Base-by-base conservation (phyloP, 2,329 filamentous ascomycete genomes). In the Ophiocordyceps australis region DNA sequence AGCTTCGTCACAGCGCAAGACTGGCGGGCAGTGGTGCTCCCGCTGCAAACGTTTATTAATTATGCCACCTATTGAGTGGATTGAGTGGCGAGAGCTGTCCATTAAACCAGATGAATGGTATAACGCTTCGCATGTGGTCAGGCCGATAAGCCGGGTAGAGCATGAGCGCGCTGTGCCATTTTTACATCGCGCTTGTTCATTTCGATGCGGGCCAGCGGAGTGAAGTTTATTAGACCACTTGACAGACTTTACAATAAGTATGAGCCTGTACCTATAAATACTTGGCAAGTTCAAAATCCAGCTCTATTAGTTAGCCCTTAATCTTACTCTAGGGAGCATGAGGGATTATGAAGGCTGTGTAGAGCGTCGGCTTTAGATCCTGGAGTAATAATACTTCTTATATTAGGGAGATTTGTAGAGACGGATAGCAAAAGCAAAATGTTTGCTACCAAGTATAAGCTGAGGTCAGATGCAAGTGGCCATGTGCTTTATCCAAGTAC, bases 41-140 rank as follows among this genome's bases (percentile, higher is more conserved):
- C 47, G 55, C 0, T 75, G 71, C 37, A 36, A 44, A 14, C 54
- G 56, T 16, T 39, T 41, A 7, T 55, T 64, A 4, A 47, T 69
- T 6, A 48, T 63, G 14, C 62, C 69, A 3, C 45, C 57, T 4
- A 50, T 61, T 0, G 57, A 69, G 37, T 75, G 71, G 70, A 46
- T 75, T 7, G 71, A 75, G 38, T 75, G 70, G 63, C 67, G 62
- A 42, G 54, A 62, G 30, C 28, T 54, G 14, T 31, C 35, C 14
- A 39, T 35, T n/a, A n/a, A n/a, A n/a, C n/a, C n/a, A n/a, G n/a
- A n/a, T n/a, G n/a, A n/a, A n/a, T n/a, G n/a, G 9, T 34, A 34
- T 20, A 34, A 37, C 14, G 25, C 28, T 8, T 17, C 25, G 10
- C 14, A 22, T n/a, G 20, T 27, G 3, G 29, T 38, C 28, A 33